Conservation (phyloP, 352 stramenopile species). For the Phytophthora megakarya region DNA sequence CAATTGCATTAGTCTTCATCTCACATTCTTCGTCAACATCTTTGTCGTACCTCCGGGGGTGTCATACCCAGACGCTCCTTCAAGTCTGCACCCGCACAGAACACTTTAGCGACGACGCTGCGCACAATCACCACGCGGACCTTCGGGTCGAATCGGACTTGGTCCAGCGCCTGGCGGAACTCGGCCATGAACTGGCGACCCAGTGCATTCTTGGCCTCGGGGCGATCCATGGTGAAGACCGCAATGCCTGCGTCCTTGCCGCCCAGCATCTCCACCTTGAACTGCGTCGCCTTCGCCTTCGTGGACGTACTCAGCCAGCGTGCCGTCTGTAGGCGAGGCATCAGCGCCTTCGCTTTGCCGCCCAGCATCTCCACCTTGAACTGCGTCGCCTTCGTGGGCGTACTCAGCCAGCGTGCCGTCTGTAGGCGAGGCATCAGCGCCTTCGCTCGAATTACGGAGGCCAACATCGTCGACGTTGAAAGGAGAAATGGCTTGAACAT, state of each 20-base stretch:
- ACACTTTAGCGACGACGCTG: slow-evolving; percentile 81
- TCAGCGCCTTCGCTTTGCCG: slow-evolving; percentile 35
- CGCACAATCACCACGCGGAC: slow-evolving; percentile 84
- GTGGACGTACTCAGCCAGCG: slow-evolving; percentile 24
- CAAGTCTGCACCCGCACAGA: slow-evolving; percentile 90
- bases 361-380: slow-evolving; percentile 67
- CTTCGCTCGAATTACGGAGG: slow-evolving; percentile 4
- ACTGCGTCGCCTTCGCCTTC: slow-evolving; percentile 40
- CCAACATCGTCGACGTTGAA: slow-evolving; percentile 12
- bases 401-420: slow-evolving; percentile 18
- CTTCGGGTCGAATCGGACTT: slow-evolving; percentile 64
- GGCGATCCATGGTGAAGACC: slow-evolving; percentile 81
- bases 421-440: background rate
- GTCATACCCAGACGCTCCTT: slow-evolving; percentile 92
- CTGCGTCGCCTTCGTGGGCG: slow-evolving; percentile 32
- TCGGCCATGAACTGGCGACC: slow-evolving; percentile 84
- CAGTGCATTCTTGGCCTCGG: slow-evolving; percentile 75
- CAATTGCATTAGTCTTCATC: too few relatives aligned
- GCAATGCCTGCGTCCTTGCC: slow-evolving; percentile 63
- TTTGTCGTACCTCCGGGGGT: slow-evolving; percentile 69
- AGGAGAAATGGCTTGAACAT: slow-evolving; percentile 6
- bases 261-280: slow-evolving; percentile 64
- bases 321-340: background rate
- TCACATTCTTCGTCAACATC: too few relatives aligned
- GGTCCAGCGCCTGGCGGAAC: slow-evolving; percentile 70